Conservation (phyloP, 805 yeast genomes). For the Candida orba region DNA sequence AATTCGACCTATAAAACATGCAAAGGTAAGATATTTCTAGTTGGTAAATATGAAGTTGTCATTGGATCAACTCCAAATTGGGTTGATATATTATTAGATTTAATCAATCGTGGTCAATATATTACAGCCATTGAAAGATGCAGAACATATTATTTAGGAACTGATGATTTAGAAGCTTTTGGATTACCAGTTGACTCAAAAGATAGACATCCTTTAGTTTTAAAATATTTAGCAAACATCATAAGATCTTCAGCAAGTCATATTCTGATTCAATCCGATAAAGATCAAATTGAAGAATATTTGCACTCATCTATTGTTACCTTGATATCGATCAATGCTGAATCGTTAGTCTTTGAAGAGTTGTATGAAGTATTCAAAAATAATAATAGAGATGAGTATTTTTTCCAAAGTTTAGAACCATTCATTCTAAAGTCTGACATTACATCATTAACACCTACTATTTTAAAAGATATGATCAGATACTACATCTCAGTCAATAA, state of each 20-base stretch:
- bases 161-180: constrained; percentile 36
- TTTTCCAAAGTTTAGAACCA: constrained; percentile 46
- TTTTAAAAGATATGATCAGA: constrained; percentile 56
- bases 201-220: constrained; percentile 41
- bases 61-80: constrained; percentile 61
- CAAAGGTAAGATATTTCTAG: constrained; percentile 41
- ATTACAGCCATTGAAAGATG: constrained; percentile 52
- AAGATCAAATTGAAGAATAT: constrained; percentile 25
- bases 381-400: constrained; percentile 26
- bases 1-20: constrained; percentile 28
- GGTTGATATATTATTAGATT: constrained; percentile 56
- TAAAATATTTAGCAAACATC: constrained; percentile 48
- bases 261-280: constrained; percentile 11
- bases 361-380: constrained; percentile 37
- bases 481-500: constrained; percentile 34
- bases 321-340: constrained; percentile 30
- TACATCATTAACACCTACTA: constrained; percentile 47
- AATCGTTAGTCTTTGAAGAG: constrained; percentile 33
- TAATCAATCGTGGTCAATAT: constrained; percentile 43
- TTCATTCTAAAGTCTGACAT: constrained; percentile 43
- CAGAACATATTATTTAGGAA: constrained; percentile 43
- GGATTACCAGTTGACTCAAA: constrained; percentile 47
- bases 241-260: constrained; percentile 30
- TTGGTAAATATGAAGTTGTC: constrained; percentile 45
- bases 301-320: constrained; percentile 34